Base-by-base conservation (phyloP, 306 rosid species). In the Castanospermum australe region DNA sequence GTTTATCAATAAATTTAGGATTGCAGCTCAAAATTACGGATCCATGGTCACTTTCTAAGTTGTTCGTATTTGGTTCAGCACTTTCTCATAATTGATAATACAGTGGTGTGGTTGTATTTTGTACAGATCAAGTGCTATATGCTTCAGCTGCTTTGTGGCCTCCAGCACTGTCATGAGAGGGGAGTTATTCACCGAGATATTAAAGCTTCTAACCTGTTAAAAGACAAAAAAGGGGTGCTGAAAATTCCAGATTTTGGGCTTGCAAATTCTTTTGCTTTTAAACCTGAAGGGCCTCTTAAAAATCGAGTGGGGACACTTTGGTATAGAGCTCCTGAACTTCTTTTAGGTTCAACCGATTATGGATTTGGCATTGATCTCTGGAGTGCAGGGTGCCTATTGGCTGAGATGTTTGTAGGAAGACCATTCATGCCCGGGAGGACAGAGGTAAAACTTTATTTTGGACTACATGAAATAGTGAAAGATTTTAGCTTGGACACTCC, bases 161-260 rank as follows among this genome's bases (percentile, higher is more conserved):
- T 92, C 22, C 84, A 85, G 25, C 90, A 92, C 62, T 89, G 92
- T 71, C 94, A 88, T 62, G 89, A 90, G 71, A 80, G 72, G 36
- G 94, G 92, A 67, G 75, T 92, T 78, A 80, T 90, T 67, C 97
- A 92, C 71, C 39, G 91, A 77, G 96, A 90, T 78, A 80, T 94
- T 12, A 94, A 92, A 68, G 71, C 94, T 67, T 92, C 97, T 4
- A 94, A 94, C 84, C 68, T 94, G 92, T 80, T 94, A n/a, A 82
- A 92, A 67, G 94, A 92, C 60, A 85, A 45, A 80, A 85, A 13
- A 67, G 97, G 97, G 60, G 77, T 62, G 65, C 84, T 90, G 6
- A 91, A 90, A 85, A 90, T 94, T 67, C 97, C 92, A 57, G 98
- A 94, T 85, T 94, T 94, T 79, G 98, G 98, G 39, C 89, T 94